Conservation (phyloP, 2,329 filamentous ascomycete genomes). For the Beauveria rudraprayagi region DNA sequence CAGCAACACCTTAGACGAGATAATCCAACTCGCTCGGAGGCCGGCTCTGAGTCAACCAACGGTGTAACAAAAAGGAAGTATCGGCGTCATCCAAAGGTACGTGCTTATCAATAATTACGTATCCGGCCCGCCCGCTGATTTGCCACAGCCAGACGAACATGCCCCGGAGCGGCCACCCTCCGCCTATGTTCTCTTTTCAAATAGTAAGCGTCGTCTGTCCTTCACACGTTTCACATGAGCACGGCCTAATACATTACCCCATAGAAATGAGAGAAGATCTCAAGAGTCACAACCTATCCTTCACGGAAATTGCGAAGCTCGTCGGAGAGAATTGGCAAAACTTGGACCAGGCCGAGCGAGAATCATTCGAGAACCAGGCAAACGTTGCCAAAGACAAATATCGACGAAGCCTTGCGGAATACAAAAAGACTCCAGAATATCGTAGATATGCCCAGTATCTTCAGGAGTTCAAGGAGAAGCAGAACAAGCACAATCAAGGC, state of each 20-base stretch:
- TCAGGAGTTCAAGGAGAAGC: conserved; percentile 69
- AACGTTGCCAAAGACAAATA: conserved; percentile 69
- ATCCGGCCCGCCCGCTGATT: not conserved
- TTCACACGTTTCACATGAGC: not conserved
- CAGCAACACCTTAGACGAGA: conserved; percentile 41
- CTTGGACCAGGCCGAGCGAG: conserved; percentile 57
- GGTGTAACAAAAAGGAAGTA: conserved; percentile 63
- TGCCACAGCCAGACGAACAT: conserved; percentile 59
- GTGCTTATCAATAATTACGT: conserved; percentile 15
- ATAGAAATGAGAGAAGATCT: conserved; percentile 69
- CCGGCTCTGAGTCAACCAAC: conserved; percentile 31
- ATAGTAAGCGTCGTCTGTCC: conserved; percentile 48
- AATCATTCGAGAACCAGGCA: conserved; percentile 64
- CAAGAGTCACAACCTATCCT: conserved; percentile 67
- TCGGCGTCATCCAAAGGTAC: conserved; percentile 66
- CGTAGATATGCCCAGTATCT: conserved; percentile 64
- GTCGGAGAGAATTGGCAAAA: conserved; percentile 79
- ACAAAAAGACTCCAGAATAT: conserved; percentile 69
- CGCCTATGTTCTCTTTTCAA: conserved; percentile 79
- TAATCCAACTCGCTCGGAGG: conserved; percentile 40
- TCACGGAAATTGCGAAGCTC: conserved; percentile 76
- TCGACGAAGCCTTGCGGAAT: conserved; percentile 61
- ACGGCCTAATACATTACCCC: not conserved
- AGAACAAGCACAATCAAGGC: conserved; percentile 52
- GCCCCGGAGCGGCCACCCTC: conserved; percentile 74